These are phyloP conservation scores for Stenogyne calaminthoides DNA, from an alignment of 305 asterid species.

Conservation along the genomic window DNA sequence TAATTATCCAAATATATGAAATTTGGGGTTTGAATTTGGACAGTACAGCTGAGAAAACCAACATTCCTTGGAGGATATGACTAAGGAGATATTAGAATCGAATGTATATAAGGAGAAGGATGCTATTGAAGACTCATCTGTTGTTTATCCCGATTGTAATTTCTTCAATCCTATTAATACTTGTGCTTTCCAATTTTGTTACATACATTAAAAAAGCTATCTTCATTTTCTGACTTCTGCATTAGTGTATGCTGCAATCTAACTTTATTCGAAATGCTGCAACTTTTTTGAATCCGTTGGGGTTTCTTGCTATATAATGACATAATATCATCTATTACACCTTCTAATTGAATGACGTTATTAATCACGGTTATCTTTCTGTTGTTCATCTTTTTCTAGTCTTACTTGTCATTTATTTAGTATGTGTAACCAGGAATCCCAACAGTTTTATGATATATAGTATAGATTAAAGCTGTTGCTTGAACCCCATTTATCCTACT, in stretches of 20 bases:
- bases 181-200: neutral
- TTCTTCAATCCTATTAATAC: constrained; percentile 15
- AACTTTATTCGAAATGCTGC: neutral
- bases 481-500: neutral
- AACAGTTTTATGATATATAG: neutral
- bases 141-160: constrained; percentile 89
- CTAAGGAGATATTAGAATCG: constrained; percentile 76
- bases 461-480: neutral
- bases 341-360: neutral
- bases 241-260: neutral
- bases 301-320: neutral
- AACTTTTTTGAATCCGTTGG: neutral
- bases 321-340: neutral
- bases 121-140: constrained; percentile 56
- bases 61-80: constrained; percentile 94
- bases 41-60: constrained; percentile 96
- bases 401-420: neutral
- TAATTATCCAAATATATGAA: neutral
- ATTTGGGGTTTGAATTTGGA: constrained; percentile 37
- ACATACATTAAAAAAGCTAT: neutral
- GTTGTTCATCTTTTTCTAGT: too few species aligned
- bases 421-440: neutral
- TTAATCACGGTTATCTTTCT: neutral
- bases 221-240: neutral
- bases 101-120: constrained; percentile 80